phyloP scores from a whole-genome alignment of 129 eudicot genomes.

The Apium graveolens region DNA sequence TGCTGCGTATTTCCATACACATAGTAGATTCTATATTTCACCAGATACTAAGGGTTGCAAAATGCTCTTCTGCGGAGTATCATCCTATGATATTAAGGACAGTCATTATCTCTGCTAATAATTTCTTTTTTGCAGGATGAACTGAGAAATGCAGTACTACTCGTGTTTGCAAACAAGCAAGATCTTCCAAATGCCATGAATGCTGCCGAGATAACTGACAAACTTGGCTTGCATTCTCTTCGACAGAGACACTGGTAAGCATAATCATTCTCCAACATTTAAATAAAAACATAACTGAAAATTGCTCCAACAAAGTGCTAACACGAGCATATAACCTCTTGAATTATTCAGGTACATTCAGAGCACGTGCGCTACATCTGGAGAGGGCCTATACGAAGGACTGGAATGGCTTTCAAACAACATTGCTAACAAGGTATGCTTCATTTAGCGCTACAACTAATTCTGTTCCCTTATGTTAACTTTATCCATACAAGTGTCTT shows the following conservation, averaged over 20 bases:
- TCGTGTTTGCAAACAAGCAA: slow-evolving; percentile 58
- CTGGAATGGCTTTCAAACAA: slow-evolving; percentile 61
- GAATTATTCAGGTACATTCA: slow-evolving; percentile 40
- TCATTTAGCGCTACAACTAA: not conserved
- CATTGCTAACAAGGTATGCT: slow-evolving; percentile 43
- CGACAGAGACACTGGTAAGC: slow-evolving; percentile 51
- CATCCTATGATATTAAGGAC: not conserved
- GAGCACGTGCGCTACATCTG: slow-evolving; percentile 63
- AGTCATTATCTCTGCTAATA: not conserved
- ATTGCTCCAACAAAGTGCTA: not conserved
- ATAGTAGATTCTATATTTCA: not conserved
- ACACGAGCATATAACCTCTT: not conserved
- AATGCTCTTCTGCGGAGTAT: not conserved
- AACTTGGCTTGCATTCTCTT: slow-evolving; percentile 55
- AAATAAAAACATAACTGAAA: not conserved
- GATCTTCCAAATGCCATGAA: slow-evolving; percentile 67
- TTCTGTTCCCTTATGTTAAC: not conserved
- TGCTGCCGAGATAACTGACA: slow-evolving; percentile 59
- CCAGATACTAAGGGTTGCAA: not conserved
- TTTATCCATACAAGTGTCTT: not conserved
- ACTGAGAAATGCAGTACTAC: slow-evolving; percentile 48
- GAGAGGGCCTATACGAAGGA: slow-evolving; percentile 56
- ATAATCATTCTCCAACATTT: not conserved
- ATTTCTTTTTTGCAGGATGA: slow-evolving; percentile 24
- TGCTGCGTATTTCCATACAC: too few species aligned